phyloP scores from a whole-genome alignment of 371 early-diverging fungal species.

The Saksenaea vasiformis region DNA sequence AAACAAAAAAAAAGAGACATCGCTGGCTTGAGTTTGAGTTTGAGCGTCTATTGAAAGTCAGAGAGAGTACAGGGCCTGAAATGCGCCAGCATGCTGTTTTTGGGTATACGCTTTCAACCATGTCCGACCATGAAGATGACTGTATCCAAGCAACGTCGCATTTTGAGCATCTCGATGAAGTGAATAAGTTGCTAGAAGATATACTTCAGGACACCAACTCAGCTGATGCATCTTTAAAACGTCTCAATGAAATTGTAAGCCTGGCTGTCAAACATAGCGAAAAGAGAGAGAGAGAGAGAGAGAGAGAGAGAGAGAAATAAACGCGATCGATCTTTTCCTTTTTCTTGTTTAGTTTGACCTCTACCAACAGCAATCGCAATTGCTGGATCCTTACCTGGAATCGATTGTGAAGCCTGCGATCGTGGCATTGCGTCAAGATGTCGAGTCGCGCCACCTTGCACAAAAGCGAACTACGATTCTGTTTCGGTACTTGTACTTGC shows the following conservation, averaged over 20 bases:
- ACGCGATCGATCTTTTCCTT: not conserved
- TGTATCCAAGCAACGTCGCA: constrained; percentile 36
- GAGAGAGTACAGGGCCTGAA: not conserved
- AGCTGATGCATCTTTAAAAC: constrained; percentile 15
- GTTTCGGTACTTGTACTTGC: constrained; percentile 64
- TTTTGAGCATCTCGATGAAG: constrained; percentile 42
- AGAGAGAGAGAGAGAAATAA: not conserved
- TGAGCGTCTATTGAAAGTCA: no score
- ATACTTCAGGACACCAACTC: constrained; percentile 6
- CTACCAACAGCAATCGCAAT: constrained; percentile 88
- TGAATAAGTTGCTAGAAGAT: constrained; percentile 6
- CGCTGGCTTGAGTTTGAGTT: no score
- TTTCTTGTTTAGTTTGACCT: constrained; percentile 52
- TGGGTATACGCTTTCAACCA: not conserved
- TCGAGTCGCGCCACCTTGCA: constrained; percentile 24
- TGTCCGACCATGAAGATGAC: constrained; percentile 7
- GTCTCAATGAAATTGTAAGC: constrained; percentile 29
- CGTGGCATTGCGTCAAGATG: constrained; percentile 52
- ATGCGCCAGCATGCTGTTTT: not conserved
- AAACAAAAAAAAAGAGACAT: not conserved
- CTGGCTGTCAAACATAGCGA: not conserved
- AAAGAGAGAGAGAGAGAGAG: no score
- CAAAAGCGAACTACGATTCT: constrained; percentile 25
- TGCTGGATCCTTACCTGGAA: constrained; percentile 87
- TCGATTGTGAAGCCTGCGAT: constrained; percentile 69